These are phyloP conservation scores for Cardamine occulta DNA, from an alignment of 345 rosid species.

Conservation along the genomic window DNA sequence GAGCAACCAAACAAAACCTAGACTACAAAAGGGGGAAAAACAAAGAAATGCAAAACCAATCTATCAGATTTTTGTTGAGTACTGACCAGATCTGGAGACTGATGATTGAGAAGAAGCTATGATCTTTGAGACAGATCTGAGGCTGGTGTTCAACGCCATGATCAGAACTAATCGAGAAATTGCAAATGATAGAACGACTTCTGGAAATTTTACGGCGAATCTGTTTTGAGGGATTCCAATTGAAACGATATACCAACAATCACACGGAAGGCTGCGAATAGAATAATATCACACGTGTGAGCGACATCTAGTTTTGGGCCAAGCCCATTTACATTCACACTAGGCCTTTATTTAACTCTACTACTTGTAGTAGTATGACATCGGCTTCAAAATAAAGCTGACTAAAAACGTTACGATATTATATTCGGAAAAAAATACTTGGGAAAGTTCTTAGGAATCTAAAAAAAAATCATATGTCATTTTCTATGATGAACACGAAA, in stretches of 20 bases:
- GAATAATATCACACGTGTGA: not conserved
- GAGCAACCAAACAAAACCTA: not conserved
- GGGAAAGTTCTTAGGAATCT: not conserved
- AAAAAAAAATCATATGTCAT: not conserved
- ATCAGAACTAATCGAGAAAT: constrained; percentile 23
- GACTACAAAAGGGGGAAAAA: too few species aligned
- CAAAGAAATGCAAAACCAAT: constrained; percentile 6
- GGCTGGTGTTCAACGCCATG: constrained; percentile 71
- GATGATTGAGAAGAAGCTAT: constrained; percentile 58
- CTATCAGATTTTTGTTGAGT: not conserved
- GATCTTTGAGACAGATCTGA: constrained; percentile 78
- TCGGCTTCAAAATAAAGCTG: not conserved
- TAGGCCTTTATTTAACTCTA: not conserved
- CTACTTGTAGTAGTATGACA: not conserved
- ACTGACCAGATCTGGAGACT: constrained; percentile 63
- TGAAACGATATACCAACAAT: not conserved
- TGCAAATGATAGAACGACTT: constrained; percentile 3
- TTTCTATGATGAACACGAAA: not conserved
- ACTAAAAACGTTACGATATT: not conserved
- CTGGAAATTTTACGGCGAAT: constrained; percentile 26
- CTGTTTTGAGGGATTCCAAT: not conserved
- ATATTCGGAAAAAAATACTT: not conserved
- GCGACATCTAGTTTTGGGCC: constrained; percentile 16
- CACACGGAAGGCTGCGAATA: not conserved
- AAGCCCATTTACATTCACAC: constrained; percentile 4